Evolutionary conservation across 208 protist species (phyloP).

Genomic region (Trichomonas vaginalis): DNA sequence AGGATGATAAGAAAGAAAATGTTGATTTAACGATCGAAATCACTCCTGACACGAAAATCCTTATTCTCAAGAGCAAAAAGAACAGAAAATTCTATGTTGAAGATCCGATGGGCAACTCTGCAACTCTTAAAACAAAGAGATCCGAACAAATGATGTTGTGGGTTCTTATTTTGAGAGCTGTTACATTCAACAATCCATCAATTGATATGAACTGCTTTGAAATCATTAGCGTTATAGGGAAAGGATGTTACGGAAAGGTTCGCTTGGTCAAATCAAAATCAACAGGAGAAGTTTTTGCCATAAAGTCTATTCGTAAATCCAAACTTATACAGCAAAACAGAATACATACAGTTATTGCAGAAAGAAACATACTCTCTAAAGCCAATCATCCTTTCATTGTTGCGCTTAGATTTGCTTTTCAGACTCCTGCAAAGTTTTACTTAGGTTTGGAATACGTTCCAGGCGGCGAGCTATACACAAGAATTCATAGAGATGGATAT

Average conservation of each 20-base stretch:
- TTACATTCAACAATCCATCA: neutral
- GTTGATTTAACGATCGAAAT: neutral
- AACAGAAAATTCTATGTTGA: neutral
- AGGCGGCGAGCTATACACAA: slow-evolving; percentile 56
- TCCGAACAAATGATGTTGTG: neutral
- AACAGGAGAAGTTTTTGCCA: slow-evolving; percentile 42
- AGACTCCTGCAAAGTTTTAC: slow-evolving; percentile 45
- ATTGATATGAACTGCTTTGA: slow-evolving; percentile 43
- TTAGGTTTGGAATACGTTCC: slow-evolving; percentile 47
- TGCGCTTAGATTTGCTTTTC: slow-evolving; percentile 47
- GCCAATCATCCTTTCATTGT: slow-evolving; percentile 48
- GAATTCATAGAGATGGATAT: slow-evolving; percentile 38
- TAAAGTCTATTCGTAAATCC: slow-evolving; percentile 46
- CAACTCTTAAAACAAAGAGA: neutral
- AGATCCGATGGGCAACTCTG: neutral
- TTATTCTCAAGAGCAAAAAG: neutral
- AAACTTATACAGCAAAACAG: neutral
- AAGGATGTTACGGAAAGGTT: slow-evolving; percentile 52
- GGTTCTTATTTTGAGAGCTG: neutral
- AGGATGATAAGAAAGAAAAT: neutral
- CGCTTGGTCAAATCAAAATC: slow-evolving; percentile 37
- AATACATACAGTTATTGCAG: slow-evolving; percentile 25
- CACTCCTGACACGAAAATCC: neutral
- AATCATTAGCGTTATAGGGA: slow-evolving; percentile 46
- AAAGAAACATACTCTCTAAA: slow-evolving; percentile 44